Evolutionary conservation across 805 yeast species (phyloP).

Genomic region (Candida nitratophila): DNA sequence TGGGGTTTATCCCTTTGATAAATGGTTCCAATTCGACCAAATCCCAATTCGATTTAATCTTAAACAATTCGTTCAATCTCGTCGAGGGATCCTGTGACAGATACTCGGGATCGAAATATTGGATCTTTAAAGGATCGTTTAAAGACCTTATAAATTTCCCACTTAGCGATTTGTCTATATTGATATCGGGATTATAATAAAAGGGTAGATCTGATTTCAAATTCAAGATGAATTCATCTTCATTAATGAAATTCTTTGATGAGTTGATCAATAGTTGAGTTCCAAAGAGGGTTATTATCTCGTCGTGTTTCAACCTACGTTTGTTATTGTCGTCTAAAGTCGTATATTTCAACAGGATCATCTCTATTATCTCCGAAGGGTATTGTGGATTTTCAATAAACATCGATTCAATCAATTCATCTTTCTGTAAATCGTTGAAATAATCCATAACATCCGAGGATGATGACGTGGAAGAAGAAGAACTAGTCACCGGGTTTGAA

Average conservation of each 20-base stretch:
- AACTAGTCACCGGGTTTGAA: too few species aligned
- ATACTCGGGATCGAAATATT: conserved; percentile 41
- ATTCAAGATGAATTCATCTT: conserved; percentile 52
- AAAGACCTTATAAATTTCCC: conserved; percentile 30
- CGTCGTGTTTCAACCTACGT: conserved; percentile 7
- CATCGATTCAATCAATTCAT: background rate
- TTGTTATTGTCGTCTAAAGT: conserved; percentile 8
- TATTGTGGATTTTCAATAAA: conserved; percentile 1
- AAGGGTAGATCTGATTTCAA: conserved; percentile 63
- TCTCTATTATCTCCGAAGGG: conserved; percentile 3
- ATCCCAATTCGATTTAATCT: conserved; percentile 51
- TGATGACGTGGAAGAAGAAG: too few species aligned
- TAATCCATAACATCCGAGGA: background rate
- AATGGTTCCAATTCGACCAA: conserved; percentile 59
- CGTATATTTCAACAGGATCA: conserved; percentile 7
- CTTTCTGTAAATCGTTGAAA: background rate
- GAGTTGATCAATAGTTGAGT: background rate
- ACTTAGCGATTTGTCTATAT: conserved; percentile 41
- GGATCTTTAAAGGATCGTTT: conserved; percentile 29
- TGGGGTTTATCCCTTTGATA: conserved; percentile 49
- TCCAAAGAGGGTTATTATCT: conserved; percentile 14
- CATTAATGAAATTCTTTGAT: conserved; percentile 1
- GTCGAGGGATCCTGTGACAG: conserved; percentile 43
- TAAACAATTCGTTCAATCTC: conserved; percentile 48
- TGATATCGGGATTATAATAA: conserved; percentile 40